Evolutionary conservation across 768 basidiomycete genomes (phyloP).

Genomic region (Sarcodon aspratus): DNA sequence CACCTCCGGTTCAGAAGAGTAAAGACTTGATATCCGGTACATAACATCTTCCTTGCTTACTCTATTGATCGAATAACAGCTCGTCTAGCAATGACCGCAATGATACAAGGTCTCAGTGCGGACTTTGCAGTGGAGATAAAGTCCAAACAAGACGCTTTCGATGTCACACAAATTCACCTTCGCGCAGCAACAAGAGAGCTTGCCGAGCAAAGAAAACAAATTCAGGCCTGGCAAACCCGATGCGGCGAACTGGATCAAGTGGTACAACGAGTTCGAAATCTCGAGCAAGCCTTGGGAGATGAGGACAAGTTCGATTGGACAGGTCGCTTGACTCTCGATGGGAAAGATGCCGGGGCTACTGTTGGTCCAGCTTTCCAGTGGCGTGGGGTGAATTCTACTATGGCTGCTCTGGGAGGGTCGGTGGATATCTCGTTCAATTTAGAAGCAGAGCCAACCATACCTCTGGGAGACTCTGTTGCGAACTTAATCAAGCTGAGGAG

Average conservation of each 20-base stretch:
- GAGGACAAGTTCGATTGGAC: constrained; percentile 88
- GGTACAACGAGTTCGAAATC: constrained; percentile 70
- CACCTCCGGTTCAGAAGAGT: constrained; percentile 76
- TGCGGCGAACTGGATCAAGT: constrained; percentile 75
- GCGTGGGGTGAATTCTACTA: constrained; percentile 55
- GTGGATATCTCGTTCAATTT: constrained; percentile 53
- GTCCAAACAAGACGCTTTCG: constrained; percentile 78
- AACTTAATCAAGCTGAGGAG: constrained; percentile 64
- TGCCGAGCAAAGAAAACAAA: constrained; percentile 80
- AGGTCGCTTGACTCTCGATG: constrained; percentile 47
- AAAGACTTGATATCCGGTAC: constrained; percentile 76
- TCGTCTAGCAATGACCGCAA: constrained; percentile 63
- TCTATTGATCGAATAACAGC: constrained; percentile 5
- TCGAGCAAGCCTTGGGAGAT: constrained; percentile 65
- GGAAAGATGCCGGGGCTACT: constrained; percentile 20
- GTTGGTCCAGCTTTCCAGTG: constrained; percentile 61
- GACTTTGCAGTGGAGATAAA: constrained; percentile 83
- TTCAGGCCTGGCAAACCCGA: constrained; percentile 61
- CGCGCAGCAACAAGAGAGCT: constrained; percentile 85
- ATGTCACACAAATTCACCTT: constrained; percentile 77
- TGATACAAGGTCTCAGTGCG: constrained; percentile 67
- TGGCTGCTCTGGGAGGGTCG: constrained; percentile 51
- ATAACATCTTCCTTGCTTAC: constrained; percentile 5
- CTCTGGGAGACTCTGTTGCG: constrained; percentile 42
- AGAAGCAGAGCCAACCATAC: constrained; percentile 66